phyloP scores from a whole-genome alignment of 768 basidiomycete species.

The Tricholoma matsutake region DNA sequence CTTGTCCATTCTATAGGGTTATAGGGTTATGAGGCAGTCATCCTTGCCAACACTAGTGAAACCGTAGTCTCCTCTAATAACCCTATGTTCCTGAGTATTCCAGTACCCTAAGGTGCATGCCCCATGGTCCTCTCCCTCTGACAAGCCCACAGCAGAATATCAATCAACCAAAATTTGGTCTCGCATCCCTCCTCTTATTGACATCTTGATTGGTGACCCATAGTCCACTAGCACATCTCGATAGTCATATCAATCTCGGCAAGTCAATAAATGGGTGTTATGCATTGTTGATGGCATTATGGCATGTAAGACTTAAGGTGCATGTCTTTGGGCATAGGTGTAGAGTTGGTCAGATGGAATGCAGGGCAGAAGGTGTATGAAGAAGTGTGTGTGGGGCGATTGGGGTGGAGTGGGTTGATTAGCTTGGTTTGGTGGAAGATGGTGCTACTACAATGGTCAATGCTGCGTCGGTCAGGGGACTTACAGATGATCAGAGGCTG shows the following conservation, averaged over 20 bases:
- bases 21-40: too few relatives aligned
- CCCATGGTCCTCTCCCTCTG: slow-evolving; percentile 1
- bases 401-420: slow-evolving; percentile 13
- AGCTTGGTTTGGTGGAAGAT: slow-evolving; percentile 12
- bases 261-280: slow-evolving; percentile 24
- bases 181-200: slow-evolving; percentile 26
- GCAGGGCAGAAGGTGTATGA: slow-evolving; percentile 28
- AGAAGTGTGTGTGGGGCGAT: slow-evolving; percentile 17
- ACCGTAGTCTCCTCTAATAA: too few relatives aligned
- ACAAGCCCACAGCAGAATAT: neutral
- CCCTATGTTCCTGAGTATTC: slow-evolving; percentile 26
- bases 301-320: slow-evolving; percentile 33
- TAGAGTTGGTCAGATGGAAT: slow-evolving; percentile 31
- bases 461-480: slow-evolving; percentile 25
- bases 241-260: slow-evolving; percentile 9
- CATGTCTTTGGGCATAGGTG: slow-evolving; percentile 43
- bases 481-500: slow-evolving; percentile 15
- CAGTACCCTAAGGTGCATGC: slow-evolving; percentile 30
- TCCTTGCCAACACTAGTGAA: too few relatives aligned
- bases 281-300: slow-evolving; percentile 28
- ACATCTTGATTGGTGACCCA: slow-evolving; percentile 45
- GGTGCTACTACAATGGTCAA: slow-evolving; percentile 29
- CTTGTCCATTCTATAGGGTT: too few relatives aligned
- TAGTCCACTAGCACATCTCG: slow-evolving; percentile 37
- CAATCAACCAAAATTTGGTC: slow-evolving; percentile 21